These are phyloP conservation scores for Irpex rosettiformis DNA, from an alignment of 1,284 basidiomycete species.

Conservation along the genomic window DNA sequence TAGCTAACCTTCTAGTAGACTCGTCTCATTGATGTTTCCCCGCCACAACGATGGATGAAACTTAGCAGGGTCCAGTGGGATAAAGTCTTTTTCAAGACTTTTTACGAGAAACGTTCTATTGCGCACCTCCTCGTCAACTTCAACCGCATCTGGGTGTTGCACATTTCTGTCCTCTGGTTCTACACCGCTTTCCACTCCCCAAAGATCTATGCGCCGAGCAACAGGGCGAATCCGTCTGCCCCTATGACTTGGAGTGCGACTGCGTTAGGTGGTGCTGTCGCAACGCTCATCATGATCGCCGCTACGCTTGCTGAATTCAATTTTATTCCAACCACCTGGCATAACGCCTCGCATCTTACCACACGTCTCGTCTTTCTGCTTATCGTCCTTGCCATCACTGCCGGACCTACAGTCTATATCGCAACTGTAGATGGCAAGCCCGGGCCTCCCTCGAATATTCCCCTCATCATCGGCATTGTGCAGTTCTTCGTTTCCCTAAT, in stretches of 20 bases:
- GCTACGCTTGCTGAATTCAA: slow-evolving; percentile 91
- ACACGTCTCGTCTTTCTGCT: slow-evolving; percentile 86
- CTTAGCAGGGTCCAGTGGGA: slow-evolving; percentile 90
- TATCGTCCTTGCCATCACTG: slow-evolving; percentile 82
- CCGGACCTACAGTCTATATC: slow-evolving; percentile 89
- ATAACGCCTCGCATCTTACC: slow-evolving; percentile 92
- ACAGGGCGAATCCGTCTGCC: slow-evolving; percentile 53
- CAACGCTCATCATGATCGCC: slow-evolving; percentile 86
- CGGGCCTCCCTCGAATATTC: slow-evolving; percentile 46
- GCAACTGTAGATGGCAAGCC: slow-evolving; percentile 70
- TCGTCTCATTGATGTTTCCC: slow-evolving; percentile 85
- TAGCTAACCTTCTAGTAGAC: slow-evolving; percentile 42
- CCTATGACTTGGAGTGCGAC: slow-evolving; percentile 93
- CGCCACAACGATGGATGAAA: slow-evolving; percentile 89
- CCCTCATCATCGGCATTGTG: slow-evolving; percentile 83
- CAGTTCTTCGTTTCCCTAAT: slow-evolving; percentile 88
- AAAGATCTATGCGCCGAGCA: slow-evolving; percentile 79
- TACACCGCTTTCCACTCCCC: slow-evolving; percentile 96
- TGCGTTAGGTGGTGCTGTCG: slow-evolving; percentile 87
- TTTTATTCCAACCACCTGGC: slow-evolving; percentile 97
- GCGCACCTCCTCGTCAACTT: slow-evolving; percentile 94
- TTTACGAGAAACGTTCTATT: slow-evolving; percentile 90
- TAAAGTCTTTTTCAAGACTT: slow-evolving; percentile 95
- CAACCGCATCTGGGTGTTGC: slow-evolving; percentile 95
- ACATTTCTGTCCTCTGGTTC: slow-evolving; percentile 89